Percentiles rank a stretch among this genome's conserved stretches.
Evolutionary conservation across 345 rosid species (phyloP).

Genomic region (Melaleuca alternifolia): DNA sequence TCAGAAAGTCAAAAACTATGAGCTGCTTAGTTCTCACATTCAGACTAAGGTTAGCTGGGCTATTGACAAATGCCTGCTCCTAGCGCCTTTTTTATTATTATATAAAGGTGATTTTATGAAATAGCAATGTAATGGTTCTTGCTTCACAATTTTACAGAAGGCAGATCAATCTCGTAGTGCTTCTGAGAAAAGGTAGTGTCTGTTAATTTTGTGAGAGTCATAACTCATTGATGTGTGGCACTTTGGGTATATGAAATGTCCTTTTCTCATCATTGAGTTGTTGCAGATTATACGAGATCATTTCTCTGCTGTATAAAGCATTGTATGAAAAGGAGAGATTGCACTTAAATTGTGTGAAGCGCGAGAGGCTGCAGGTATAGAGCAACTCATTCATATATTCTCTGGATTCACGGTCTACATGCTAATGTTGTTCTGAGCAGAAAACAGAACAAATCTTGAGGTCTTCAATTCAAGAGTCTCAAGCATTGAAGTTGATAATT

Average conservation of each 20-base stretch:
- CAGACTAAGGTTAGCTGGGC: conserved; percentile 49
- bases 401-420: not conserved
- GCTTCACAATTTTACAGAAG: not conserved
- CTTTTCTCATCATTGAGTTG: not conserved
- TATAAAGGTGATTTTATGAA: not conserved
- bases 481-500: conserved; percentile 33
- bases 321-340: conserved; percentile 56
- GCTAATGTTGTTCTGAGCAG: conserved; percentile 24
- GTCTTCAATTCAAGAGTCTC: conserved; percentile 38
- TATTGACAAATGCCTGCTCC: not conserved
- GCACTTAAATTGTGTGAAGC: conserved; percentile 46
- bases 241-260: not conserved
- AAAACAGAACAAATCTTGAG: conserved; percentile 33
- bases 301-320: conserved; percentile 39
- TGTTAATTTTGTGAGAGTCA: not conserved
- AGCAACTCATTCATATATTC: not conserved
- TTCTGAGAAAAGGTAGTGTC: conserved; percentile 38
- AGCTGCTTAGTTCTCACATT: conserved; percentile 47
- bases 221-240: not conserved
- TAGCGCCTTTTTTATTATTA: not conserved
- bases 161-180: conserved; percentile 18
- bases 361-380: conserved; percentile 50
- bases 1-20: conserved; percentile 44
- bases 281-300: conserved; percentile 55
- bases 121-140: not conserved